Evolutionary conservation across 2,329 filamentous ascomycete genomes (phyloP).

Genomic region (Stemphylium lycopersici): DNA sequence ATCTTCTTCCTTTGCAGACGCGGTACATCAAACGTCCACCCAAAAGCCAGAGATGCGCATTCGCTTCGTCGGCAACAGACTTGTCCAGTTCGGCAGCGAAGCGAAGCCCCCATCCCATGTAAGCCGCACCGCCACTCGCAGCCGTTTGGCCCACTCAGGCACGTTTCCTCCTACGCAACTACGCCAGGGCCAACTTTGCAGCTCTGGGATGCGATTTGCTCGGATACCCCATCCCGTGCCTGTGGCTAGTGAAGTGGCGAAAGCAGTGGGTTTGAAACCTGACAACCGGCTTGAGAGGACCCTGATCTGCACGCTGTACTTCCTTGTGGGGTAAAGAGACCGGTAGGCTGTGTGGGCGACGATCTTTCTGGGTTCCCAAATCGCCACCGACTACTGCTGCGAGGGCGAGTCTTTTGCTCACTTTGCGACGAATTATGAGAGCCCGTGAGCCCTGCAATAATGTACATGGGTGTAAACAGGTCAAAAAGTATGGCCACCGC

Average conservation of each 20-base stretch:
- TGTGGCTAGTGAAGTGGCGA: constrained; percentile 41
- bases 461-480: constrained; percentile 23
- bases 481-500: constrained; percentile 22
- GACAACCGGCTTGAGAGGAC: constrained; percentile 19
- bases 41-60: too few relatives aligned
- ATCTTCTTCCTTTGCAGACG: too few relatives aligned
- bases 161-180: too few relatives aligned
- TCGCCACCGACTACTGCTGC: constrained; percentile 22
- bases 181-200: too few relatives aligned
- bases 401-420: constrained; percentile 2
- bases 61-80: too few relatives aligned
- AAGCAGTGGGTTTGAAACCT: constrained; percentile 12
- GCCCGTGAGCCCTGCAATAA: constrained; percentile 6
- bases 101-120: too few relatives aligned
- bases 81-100: too few relatives aligned
- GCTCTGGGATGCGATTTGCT: constrained; percentile 20
- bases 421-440: constrained; percentile 19
- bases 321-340: constrained; percentile 19
- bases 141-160: too few relatives aligned
- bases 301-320: constrained; percentile 32
- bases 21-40: too few relatives aligned
- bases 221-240: constrained; percentile 20
- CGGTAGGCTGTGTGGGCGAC: constrained; percentile 27
- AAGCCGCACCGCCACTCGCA: too few relatives aligned
- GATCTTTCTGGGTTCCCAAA: constrained; percentile 21